Evolutionary conservation across 2,329 filamentous ascomycete species (phyloP).

Genomic region (Xylaria polymorpha): DNA sequence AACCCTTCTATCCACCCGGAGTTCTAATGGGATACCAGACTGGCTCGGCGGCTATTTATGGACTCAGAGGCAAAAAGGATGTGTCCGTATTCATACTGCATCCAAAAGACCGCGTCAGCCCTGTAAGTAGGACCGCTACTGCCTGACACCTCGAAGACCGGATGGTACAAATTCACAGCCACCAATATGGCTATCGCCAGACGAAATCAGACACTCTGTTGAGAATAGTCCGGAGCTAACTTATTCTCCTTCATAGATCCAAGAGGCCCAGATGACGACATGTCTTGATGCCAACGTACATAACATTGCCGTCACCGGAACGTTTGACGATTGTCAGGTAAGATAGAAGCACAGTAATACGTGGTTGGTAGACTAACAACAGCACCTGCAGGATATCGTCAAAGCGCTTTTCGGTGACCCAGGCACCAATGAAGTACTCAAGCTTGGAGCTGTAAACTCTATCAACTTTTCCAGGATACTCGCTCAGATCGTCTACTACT

Average conservation of each 20-base stretch:
- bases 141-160: not conserved
- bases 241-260: slow-evolving; percentile 62
- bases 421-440: slow-evolving; percentile 82
- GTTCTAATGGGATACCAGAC: slow-evolving; percentile 60
- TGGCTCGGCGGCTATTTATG: slow-evolving; percentile 95
- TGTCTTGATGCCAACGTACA: slow-evolving; percentile 91
- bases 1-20: not conserved
- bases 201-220: not conserved
- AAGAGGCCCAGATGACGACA: slow-evolving; percentile 98
- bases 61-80: slow-evolving; percentile 94
- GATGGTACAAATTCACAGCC: not conserved
- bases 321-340: slow-evolving; percentile 91
- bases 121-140: slow-evolving; percentile 28
- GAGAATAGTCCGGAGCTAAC: not conserved
- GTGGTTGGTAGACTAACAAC: not conserved
- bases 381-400: slow-evolving; percentile 75
- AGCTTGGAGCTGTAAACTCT: slow-evolving; percentile 92
- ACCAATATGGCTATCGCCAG: not conserved
- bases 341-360: not conserved
- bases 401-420: slow-evolving; percentile 91
- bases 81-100: slow-evolving; percentile 95
- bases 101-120: slow-evolving; percentile 89
- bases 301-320: slow-evolving; percentile 88
- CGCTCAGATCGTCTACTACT: slow-evolving; percentile 97
- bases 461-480: slow-evolving; percentile 97